Percentiles rank a stretch among this genome's conserved stretches.
phyloP scores from a whole-genome alignment of 2,329 filamentous ascomycete species.

The Fusarium ambrosium region DNA sequence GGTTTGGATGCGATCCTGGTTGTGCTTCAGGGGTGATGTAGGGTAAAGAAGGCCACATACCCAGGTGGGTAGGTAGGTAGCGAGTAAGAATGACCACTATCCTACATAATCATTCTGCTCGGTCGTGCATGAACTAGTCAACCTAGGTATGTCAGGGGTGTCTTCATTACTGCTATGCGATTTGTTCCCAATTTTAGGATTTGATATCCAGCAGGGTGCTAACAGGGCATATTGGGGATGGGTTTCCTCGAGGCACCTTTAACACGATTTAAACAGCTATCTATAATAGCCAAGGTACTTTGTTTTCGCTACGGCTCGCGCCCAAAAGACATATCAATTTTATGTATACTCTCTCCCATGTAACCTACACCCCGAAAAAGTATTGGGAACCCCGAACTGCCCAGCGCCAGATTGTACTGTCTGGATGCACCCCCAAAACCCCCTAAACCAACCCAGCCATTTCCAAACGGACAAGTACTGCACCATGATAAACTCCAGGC shows the following conservation, averaged over 20 bases:
- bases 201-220: no score
- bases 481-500: conserved; percentile 1
- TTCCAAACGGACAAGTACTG: not conserved
- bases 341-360: conserved; percentile 6
- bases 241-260: no score
- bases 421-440: conserved; percentile 11
- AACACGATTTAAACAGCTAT: no score
- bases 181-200: no score
- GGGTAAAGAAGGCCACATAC: not conserved
- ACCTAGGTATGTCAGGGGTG: no score
- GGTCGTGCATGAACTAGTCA: not conserved
- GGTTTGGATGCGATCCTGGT: not conserved
- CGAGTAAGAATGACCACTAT: not conserved
- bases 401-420: conserved; percentile 19
- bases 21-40: not conserved
- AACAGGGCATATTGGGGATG: no score
- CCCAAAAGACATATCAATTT: conserved; percentile 19
- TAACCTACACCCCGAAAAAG: not conserved
- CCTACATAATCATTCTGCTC: not conserved
- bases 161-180: no score
- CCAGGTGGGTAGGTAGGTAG: no score
- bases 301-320: not conserved
- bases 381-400: conserved; percentile 1
- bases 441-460: not conserved
- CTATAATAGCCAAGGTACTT: not conserved